phyloP scores from a whole-genome alignment of 2,329 filamentous ascomycete species.

The Penicillium palitans region DNA sequence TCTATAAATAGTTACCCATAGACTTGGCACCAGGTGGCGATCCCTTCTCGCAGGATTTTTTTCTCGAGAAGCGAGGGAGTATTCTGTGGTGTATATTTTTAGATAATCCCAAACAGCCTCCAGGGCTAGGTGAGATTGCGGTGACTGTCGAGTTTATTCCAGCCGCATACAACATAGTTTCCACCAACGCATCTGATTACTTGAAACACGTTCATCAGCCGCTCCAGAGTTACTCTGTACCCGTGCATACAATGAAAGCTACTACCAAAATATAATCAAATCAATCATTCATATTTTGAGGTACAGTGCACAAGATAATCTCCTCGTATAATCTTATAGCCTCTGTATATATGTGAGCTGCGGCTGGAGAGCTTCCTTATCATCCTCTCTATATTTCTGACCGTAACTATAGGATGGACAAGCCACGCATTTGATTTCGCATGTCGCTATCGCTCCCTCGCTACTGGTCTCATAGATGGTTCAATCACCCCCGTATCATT shows the following conservation, averaged over 20 bases:
- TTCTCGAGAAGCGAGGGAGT: neutral
- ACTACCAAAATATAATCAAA: neutral
- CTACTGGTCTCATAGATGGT: neutral
- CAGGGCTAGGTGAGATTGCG: neutral
- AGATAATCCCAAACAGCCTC: neutral
- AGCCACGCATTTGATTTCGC: neutral
- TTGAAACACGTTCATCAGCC: neutral
- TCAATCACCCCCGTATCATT: neutral
- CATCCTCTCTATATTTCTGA: neutral
- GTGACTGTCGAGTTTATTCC: neutral
- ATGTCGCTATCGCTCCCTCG: neutral
- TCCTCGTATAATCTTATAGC: too few relatives aligned
- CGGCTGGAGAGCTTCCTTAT: neutral
- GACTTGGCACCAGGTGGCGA: neutral
- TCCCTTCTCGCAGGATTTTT: neutral
- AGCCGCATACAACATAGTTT: neutral
- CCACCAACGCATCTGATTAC: neutral
- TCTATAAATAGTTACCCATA: conserved; percentile 2
- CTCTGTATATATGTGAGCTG: neutral
- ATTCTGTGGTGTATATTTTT: neutral
- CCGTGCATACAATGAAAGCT: neutral
- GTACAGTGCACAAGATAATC: neutral
- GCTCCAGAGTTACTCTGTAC: neutral
- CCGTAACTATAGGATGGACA: neutral
- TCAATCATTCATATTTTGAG: neutral